phyloP scores from a whole-genome alignment of 1,284 basidiomycete species.

The Leccinum fallax region DNA sequence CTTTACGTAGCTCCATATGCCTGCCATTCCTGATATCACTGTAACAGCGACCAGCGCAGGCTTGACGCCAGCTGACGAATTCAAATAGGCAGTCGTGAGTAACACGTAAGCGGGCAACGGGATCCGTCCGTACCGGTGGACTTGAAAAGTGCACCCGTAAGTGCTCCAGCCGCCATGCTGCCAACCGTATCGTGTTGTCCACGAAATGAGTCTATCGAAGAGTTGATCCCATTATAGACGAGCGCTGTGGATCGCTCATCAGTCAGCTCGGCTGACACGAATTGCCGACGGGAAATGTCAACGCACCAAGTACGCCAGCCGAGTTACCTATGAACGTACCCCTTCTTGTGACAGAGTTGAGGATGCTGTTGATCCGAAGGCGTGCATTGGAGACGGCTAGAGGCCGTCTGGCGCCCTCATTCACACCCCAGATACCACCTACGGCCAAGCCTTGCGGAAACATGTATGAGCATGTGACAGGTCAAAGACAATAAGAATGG shows the following conservation, averaged over 20 bases:
- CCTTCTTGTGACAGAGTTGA: slow-evolving; percentile 95
- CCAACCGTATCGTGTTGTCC: slow-evolving; percentile 92
- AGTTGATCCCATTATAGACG: slow-evolving; percentile 96
- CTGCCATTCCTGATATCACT: slow-evolving; percentile 86
- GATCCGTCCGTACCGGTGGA: slow-evolving; percentile 75
- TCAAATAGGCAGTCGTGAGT: slow-evolving; percentile 36
- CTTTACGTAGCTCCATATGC: slow-evolving; percentile 92
- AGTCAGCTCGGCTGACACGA: slow-evolving; percentile 25
- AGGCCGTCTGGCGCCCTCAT: slow-evolving; percentile 89
- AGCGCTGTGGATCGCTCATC: slow-evolving; percentile 62
- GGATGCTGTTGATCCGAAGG: slow-evolving; percentile 93
- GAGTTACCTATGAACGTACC: slow-evolving; percentile 99
- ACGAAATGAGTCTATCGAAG: slow-evolving; percentile 85
- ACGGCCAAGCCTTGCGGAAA: slow-evolving; percentile 82
- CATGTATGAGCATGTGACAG: slow-evolving; percentile 70
- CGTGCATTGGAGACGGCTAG: slow-evolving; percentile 82
- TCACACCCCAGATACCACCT: slow-evolving; percentile 94
- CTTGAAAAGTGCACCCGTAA: slow-evolving; percentile 93
- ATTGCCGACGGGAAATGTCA: slow-evolving; percentile 41
- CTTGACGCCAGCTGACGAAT: slow-evolving; percentile 78
- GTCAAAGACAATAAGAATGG: slow-evolving; percentile 70
- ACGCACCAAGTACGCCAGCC: slow-evolving; percentile 92
- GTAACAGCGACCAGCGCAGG: slow-evolving; percentile 88
- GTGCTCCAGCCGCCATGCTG: slow-evolving; percentile 88
- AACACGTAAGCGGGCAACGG: slow-evolving; percentile 36